Evolutionary conservation across 805 yeast genomes (phyloP), one percentile per base, ranked within the genome.

Genomic region (Cyberlindnera saturnus): DNA sequence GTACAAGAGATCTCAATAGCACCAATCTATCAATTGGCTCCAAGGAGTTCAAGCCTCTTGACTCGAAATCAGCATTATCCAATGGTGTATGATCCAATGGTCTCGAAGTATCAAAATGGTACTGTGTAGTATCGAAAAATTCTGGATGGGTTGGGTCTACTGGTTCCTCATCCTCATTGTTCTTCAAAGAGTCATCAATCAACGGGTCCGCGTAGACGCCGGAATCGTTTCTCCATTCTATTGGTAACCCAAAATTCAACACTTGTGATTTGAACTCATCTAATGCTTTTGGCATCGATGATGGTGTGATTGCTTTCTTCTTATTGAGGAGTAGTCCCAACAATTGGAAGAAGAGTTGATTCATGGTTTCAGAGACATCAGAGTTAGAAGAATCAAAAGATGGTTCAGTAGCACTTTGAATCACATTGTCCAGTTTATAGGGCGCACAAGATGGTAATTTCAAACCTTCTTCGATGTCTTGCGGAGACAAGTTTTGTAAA

Each of bases 211-310:
- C 34, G 28, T 47, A 48, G 6, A 57, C 41, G 3, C 38, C 44
- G 2, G 50, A 39, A 42, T 57, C 60, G 46, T 57, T 53, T 41
- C 61, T 47, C 62, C 62, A 58, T 44, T 57, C 60, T 7, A 26
- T 32, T 4, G 62, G 62, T n/a, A 58, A 40, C 3, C 62, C 61
- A 43, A 46, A 51, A 1, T 3, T 15, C 14, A 42, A 30, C 5
- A 49, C 52, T 11, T 30, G 19, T 2, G 44, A 15, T 31, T 48
- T 53, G 16, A 57, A 41, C 17, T 55, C 59, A 31, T 18, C 18
- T 3, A 55, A 26, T 3, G 53, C 51, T 33, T 44, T 55, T 3
- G 44, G 14, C n/a, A 46, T 11, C 14, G 36, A 41, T 6, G 40
- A 15, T 38, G 29, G 40, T 4, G 45, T 39, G 20, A 51, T 39